A percentile compares a stretch with the other conserved stretches of the same genome.
Conservation (phyloP, 2,329 filamentous ascomycete species). For the Exophiala sp. region DNA sequence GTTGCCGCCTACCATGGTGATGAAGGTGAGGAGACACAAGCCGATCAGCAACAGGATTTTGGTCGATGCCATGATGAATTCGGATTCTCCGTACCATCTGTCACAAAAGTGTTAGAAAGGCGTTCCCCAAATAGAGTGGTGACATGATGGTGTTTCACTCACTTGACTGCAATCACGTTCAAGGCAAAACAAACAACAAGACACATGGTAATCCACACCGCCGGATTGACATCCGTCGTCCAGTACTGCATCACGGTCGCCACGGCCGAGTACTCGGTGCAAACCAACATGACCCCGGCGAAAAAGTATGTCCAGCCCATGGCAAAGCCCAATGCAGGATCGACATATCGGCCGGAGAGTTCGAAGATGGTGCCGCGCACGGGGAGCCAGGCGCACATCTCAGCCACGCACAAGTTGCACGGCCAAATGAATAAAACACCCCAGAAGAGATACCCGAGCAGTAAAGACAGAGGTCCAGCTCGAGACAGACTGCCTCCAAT, state of each 20-base stretch:
- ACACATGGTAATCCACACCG: conserved; percentile 40
- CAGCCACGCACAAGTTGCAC: conserved; percentile 38
- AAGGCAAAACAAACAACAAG: conserved; percentile 46
- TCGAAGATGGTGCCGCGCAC: conserved; percentile 38
- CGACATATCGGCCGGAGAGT: conserved; percentile 37
- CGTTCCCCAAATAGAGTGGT: no score
- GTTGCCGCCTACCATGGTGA: conserved; percentile 75
- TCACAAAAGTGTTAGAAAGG: neutral
- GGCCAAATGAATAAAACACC: conserved; percentile 34
- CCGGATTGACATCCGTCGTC: conserved; percentile 39
- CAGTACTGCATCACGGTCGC: conserved; percentile 44
- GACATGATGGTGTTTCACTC: conserved; percentile 24
- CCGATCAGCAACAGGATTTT: conserved; percentile 65
- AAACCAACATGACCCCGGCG: conserved; percentile 41
- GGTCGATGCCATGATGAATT: conserved; percentile 64
- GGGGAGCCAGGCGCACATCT: conserved; percentile 40
- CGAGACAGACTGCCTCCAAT: conserved; percentile 34
- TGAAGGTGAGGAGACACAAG: conserved; percentile 66
- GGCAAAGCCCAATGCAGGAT: conserved; percentile 42
- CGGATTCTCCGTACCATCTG: conserved; percentile 62
- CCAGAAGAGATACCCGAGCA: conserved; percentile 34
- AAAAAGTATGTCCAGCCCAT: conserved; percentile 46
- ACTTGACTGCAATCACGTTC: conserved; percentile 63
- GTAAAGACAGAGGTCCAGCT: conserved; percentile 34
- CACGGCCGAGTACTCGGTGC: conserved; percentile 45